phyloP scores from a whole-genome alignment of 2,329 filamentous ascomycete species.

The Talaromyces sp. region DNA sequence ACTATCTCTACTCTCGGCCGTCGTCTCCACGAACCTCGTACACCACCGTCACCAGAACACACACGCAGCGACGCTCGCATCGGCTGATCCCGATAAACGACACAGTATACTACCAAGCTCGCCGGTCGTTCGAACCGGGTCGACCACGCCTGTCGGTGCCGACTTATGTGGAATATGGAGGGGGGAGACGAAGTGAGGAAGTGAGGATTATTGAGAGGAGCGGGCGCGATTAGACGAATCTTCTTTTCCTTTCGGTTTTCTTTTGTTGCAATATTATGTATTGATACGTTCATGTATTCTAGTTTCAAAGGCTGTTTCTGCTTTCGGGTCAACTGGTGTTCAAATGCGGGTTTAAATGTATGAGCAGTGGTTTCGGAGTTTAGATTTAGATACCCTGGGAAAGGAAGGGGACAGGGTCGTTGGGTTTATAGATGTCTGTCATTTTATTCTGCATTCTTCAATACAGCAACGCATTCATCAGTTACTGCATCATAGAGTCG shows the following conservation, averaged over 20 bases:
- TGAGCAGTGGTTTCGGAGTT: neutral
- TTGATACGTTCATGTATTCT: neutral
- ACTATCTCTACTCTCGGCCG: neutral
- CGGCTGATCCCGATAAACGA: neutral
- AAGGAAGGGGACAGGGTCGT: neutral
- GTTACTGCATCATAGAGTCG: neutral
- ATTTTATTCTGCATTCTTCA: neutral
- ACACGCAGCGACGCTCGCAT: constrained; percentile 5
- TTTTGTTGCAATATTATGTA: neutral
- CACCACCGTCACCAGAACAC: constrained; percentile 11
- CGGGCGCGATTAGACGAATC: neutral
- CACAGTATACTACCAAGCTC: neutral
- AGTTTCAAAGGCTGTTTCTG: neutral
- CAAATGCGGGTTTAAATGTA: neutral
- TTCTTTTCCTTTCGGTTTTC: neutral
- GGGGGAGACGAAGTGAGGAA: neutral
- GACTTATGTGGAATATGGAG: constrained; percentile 6
- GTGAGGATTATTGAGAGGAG: constrained; percentile 6
- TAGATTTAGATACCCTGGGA: neutral
- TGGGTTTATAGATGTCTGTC: neutral
- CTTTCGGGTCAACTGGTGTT: neutral
- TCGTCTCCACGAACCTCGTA: constrained; percentile 6
- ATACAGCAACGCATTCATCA: neutral
- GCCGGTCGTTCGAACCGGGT: neutral
- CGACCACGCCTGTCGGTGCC: neutral